phyloP scores from a whole-genome alignment of 1,139 yeast species.

The Yamadazyma aaseri region DNA sequence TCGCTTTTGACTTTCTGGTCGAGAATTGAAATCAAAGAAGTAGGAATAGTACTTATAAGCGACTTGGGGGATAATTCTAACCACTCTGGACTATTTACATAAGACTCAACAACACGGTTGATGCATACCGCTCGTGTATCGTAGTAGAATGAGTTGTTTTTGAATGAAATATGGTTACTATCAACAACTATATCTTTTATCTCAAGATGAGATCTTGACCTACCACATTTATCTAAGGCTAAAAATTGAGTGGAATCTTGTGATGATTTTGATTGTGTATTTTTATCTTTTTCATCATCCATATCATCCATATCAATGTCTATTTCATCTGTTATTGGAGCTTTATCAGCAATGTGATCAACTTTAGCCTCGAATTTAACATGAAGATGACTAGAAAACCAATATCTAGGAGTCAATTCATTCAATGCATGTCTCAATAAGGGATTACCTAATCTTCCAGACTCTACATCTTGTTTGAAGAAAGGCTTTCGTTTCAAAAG shows the following conservation, averaged over 20 bases:
- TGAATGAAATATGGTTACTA: slow-evolving; percentile 11
- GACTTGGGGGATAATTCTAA: slow-evolving; percentile 5
- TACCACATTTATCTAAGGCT: slow-evolving; percentile 77
- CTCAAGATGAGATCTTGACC: slow-evolving; percentile 13
- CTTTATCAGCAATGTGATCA: slow-evolving; percentile 11
- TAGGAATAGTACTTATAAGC: background rate
- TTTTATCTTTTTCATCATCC: slow-evolving; percentile 13
- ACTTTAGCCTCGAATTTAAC: slow-evolving; percentile 62
- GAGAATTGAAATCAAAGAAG: slow-evolving; percentile 5
- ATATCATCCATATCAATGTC: slow-evolving; percentile 21
- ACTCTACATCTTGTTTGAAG: slow-evolving; percentile 61
- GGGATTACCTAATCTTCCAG: slow-evolving; percentile 71
- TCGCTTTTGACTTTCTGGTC: slow-evolving; percentile 22
- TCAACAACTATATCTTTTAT: slow-evolving; percentile 9
- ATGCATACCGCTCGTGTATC: slow-evolving; percentile 50
- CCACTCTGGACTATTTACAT: slow-evolving; percentile 15
- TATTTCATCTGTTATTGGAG: slow-evolving; percentile 16
- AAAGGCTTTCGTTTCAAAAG: slow-evolving; percentile 63
- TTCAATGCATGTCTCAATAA: slow-evolving; percentile 58
- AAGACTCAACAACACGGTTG: slow-evolving; percentile 41
- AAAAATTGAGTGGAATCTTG: slow-evolving; percentile 56
- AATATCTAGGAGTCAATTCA: slow-evolving; percentile 58
- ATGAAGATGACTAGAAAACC: slow-evolving; percentile 93
- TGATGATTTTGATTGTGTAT: slow-evolving; percentile 37
- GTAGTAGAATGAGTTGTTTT: slow-evolving; percentile 25